Evolutionary conservation across 148 eudicot species (phyloP), one percentile per base, ranked within the genome.

Genomic region (Pharnaceum exiguum): DNA sequence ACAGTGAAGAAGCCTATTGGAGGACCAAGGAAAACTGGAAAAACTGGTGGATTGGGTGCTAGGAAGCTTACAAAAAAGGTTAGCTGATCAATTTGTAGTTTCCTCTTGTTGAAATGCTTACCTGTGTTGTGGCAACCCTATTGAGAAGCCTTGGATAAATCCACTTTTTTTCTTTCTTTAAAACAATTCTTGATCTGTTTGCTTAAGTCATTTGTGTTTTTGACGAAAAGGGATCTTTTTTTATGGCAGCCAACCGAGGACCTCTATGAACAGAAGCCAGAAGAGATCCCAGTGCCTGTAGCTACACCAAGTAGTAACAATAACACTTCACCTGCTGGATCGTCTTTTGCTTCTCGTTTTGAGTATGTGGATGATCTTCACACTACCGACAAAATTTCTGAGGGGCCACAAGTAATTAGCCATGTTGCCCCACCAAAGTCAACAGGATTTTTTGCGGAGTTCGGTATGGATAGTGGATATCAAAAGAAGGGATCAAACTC

Each of bases 181-280:
- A 15, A 15, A 15, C 18, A 40, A 40, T 15, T 44, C 22, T 44
- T 19, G 10, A 16, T 10, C 21, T 33, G 25, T 61, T 22, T 55
- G n/a, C 18, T 3, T 55, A 24, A 33, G 5, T n/a, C n/a, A n/a
- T 53, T 43, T 35, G 23, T 13, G 13, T 46, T 0, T 10, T 45
- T 60, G 63, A 58, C 51, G 6, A 26, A 50, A 17, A 28, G 25
- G 29, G 6, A 16, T 13, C 40, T 57, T 19, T 17, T 62, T 60
- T 7, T 7, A 6, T 35, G 57, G 77, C 91, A 93, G 99, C 75
- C 96, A 47, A 93, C 57, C 71, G 99, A 86, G 62, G 77, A 71
- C 75, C 95, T 93, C 33, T 93, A 89, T 71, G 99, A 93, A 37
- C 99, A 93, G 69, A 93, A 86, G 72, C 99, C 99, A 32, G 99